Evolutionary conservation across 352 stramenopile genomes (phyloP).

Genomic region (Globisporangium splendens): DNA sequence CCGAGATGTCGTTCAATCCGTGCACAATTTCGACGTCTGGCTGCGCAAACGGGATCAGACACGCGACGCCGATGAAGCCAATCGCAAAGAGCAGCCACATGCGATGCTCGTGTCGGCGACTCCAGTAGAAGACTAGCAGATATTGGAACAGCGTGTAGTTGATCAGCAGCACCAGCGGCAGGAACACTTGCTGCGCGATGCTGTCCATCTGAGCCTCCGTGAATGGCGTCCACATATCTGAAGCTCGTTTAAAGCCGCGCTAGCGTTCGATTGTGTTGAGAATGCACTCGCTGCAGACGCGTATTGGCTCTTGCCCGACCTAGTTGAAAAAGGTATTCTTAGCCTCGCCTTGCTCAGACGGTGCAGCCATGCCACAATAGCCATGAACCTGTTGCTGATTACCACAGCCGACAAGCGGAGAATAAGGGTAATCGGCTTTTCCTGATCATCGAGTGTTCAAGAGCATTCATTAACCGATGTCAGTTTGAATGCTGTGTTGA

Average conservation of each 20-base stretch:
- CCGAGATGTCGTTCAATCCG: constrained; percentile 29
- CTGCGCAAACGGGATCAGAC: constrained; percentile 19
- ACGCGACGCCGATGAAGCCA: constrained; percentile 7
- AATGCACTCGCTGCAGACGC: too few species aligned
- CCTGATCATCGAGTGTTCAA: too few species aligned
- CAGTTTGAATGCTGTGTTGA: too few species aligned
- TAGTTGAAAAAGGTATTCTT: too few species aligned
- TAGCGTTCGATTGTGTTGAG: not conserved
- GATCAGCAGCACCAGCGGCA: constrained; percentile 34
- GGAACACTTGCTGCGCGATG: constrained; percentile 14
- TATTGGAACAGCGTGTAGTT: constrained; percentile 43
- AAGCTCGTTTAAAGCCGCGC: constrained; percentile 9
- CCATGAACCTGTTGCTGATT: too few species aligned
- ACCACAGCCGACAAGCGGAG: too few species aligned
- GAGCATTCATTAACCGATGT: too few species aligned
- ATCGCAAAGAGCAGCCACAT: constrained; percentile 7
- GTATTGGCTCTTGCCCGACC: too few species aligned
- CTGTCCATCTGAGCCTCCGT: constrained; percentile 22
- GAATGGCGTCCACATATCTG: constrained; percentile 17
- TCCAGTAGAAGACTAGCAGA: constrained; percentile 23
- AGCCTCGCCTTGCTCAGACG: too few species aligned
- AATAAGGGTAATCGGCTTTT: too few species aligned
- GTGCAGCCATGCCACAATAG: too few species aligned
- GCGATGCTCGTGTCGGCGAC: constrained; percentile 8
- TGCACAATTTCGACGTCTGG: constrained; percentile 15